Percentiles rank a stretch among this genome's conserved stretches.
Evolutionary conservation across 148 eudicot species (phyloP).

Genomic region (Heliosperma pusillum): DNA sequence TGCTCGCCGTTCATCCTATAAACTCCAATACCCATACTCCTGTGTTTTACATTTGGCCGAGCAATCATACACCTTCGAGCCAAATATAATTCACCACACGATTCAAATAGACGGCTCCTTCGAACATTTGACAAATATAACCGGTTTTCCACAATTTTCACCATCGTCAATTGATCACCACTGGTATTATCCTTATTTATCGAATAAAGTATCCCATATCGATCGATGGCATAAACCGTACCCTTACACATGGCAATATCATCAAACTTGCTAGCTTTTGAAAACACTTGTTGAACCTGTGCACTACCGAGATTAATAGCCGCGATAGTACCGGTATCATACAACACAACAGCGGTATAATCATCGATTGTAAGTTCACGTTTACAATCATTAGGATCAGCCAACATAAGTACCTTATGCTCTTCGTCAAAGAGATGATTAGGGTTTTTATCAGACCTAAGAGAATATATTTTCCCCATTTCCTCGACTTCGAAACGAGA

Average conservation of each 20-base stretch:
- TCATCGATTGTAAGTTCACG: too few species aligned
- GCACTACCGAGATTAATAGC: background rate
- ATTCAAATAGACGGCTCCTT: too few species aligned
- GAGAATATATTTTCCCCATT: background rate
- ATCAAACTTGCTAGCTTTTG: background rate
- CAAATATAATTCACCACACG: conserved; percentile 8
- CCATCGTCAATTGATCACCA: background rate
- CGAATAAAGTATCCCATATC: too few species aligned
- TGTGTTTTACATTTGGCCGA: background rate
- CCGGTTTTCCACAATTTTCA: background rate
- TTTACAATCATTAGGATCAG: too few species aligned
- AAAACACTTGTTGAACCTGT: background rate
- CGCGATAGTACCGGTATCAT: background rate
- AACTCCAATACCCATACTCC: too few species aligned
- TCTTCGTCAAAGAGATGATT: background rate
- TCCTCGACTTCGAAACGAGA: too few species aligned
- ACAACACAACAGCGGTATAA: conserved; percentile 4
- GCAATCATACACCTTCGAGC: background rate
- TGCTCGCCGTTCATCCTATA: background rate
- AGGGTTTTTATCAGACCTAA: background rate
- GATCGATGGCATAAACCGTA: background rate
- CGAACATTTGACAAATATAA: too few species aligned
- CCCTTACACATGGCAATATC: conserved; percentile 2
- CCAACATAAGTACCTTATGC: conserved; percentile 1
- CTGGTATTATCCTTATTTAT: background rate